phyloP scores from a whole-genome alignment of 1,284 basidiomycete genomes.

The Schizophyllum amplum region DNA sequence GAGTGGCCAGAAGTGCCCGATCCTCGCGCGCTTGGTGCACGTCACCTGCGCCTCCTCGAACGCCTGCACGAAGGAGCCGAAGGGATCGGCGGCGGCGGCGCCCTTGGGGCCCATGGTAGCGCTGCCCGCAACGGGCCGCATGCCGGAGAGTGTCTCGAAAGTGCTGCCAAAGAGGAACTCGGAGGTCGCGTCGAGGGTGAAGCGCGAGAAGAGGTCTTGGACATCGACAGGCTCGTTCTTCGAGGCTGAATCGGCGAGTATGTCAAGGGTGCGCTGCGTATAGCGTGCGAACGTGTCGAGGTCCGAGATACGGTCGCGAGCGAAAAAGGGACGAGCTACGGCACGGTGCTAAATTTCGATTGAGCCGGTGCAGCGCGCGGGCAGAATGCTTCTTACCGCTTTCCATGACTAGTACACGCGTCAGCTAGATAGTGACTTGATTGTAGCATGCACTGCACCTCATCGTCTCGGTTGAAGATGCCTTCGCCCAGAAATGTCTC shows the following conservation, averaged over 20 bases:
- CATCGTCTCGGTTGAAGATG: constrained; percentile 68
- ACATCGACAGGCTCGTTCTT: constrained; percentile 40
- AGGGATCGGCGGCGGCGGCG: constrained; percentile 48
- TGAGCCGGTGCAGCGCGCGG: constrained; percentile 25
- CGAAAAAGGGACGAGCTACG: constrained; percentile 68
- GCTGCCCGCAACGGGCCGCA: constrained; percentile 41
- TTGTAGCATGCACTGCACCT: constrained; percentile 28
- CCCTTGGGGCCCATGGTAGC: constrained; percentile 47
- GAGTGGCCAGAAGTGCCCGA: constrained; percentile 61
- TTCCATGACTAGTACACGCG: constrained; percentile 33
- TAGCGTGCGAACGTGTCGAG: constrained; percentile 61
- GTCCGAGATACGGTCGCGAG: constrained; percentile 60
- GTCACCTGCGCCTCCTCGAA: constrained; percentile 58
- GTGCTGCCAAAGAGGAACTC: constrained; percentile 63
- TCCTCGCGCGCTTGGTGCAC: constrained; percentile 40
- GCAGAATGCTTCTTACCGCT: constrained; percentile 23
- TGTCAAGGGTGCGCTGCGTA: constrained; percentile 36
- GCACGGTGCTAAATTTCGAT: constrained; percentile 44
- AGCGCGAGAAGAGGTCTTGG: constrained; percentile 62
- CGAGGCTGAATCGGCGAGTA: constrained; percentile 34
- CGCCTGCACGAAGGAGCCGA: constrained; percentile 54
- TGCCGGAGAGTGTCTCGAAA: constrained; percentile 48
- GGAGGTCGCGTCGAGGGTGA: constrained; percentile 62
- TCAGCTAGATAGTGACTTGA: constrained; percentile 7
- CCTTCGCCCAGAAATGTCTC: constrained; percentile 62